Conservation (phyloP, 352 stramenopile genomes). For the Phytophthora agathidicida region DNA sequence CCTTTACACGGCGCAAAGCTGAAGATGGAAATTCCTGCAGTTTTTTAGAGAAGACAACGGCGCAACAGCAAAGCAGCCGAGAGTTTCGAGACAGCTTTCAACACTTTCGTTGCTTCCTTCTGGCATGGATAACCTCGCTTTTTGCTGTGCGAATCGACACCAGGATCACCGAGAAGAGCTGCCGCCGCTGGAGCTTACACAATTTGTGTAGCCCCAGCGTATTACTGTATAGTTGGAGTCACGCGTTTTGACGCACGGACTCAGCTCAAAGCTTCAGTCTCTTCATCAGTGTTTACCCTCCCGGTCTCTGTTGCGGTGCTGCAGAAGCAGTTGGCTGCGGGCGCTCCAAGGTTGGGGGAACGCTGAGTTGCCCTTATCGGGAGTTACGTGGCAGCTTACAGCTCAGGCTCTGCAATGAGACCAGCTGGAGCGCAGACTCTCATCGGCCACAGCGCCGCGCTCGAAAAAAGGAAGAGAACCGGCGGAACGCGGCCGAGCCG, state of each 20-base stretch:
- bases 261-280: constrained; percentile 10
- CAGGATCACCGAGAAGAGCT: constrained; percentile 30
- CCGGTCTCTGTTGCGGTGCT: constrained; percentile 21
- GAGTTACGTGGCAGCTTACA: constrained; percentile 29
- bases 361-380: too few relatives aligned
- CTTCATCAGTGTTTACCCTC: constrained; percentile 12
- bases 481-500: constrained; percentile 23
- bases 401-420: neutral
- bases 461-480: constrained; percentile 34
- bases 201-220: too few relatives aligned
- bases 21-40: constrained; percentile 19
- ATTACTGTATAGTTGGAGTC: too few relatives aligned
- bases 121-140: constrained; percentile 30
- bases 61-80: constrained; percentile 20
- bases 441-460: constrained; percentile 9
- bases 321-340: constrained; percentile 26
- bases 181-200: neutral
- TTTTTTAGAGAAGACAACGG: constrained; percentile 19
- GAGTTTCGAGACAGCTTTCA: constrained; percentile 18
- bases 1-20: constrained; percentile 28
- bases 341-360: constrained; percentile 12
- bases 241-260: neutral
- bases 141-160: constrained; percentile 30
- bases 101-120: constrained; percentile 30
- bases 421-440: constrained; percentile 17